phyloP scores from a whole-genome alignment of 257 asterid species.

The Anisodus tanguticus region DNA sequence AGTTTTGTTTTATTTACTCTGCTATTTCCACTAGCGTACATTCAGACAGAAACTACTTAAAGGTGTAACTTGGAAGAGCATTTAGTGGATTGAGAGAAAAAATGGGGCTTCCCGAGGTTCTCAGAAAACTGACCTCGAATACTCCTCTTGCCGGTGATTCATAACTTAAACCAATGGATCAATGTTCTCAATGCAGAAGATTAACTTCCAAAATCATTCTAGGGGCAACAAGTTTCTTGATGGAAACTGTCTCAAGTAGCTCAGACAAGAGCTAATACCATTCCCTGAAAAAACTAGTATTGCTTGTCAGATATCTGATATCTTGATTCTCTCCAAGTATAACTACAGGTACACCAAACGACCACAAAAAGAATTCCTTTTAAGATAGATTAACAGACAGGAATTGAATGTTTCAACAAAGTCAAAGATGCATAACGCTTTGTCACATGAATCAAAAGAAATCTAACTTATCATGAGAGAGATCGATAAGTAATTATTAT shows the following conservation, averaged over 20 bases:
- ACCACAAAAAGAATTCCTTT: neutral
- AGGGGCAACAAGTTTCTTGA: constrained; percentile 25
- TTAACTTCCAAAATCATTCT: constrained; percentile 31
- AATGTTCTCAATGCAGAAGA: constrained; percentile 18
- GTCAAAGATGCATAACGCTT: neutral
- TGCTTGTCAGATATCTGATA: too few species aligned
- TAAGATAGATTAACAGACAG: constrained; percentile 30
- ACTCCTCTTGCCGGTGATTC: constrained; percentile 62
- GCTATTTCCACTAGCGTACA: neutral
- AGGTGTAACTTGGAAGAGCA: neutral
- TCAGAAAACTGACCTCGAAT: constrained; percentile 69
- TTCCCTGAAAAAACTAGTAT: constrained; percentile 37
- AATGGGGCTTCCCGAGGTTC: neutral
- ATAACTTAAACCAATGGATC: constrained; percentile 57
- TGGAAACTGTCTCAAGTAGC: constrained; percentile 32
- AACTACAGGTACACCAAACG: constrained; percentile 25
- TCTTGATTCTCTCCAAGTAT: neutral
- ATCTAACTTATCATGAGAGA: neutral
- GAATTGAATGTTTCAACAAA: neutral
- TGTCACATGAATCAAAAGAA: neutral
- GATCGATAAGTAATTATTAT: neutral
- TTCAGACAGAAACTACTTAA: neutral
- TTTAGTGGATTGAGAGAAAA: neutral
- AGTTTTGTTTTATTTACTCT: neutral
- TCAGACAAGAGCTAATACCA: constrained; percentile 30